Evolutionary conservation across 75 land plant species (phyloP).

Genomic region (Selaginella tamariscina): DNA sequence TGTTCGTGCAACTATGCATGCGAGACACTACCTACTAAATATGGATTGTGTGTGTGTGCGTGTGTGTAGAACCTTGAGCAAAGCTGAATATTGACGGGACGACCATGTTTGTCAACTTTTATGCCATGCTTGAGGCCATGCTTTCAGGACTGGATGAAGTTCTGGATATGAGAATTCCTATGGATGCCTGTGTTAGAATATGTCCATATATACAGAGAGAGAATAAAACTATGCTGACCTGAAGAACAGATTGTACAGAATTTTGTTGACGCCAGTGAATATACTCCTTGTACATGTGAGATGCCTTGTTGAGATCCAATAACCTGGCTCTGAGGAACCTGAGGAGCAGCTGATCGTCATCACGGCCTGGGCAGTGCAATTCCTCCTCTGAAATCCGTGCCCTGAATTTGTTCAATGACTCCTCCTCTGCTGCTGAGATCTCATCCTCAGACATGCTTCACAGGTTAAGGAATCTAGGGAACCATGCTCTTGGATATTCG

Average conservation of each 20-base stretch:
- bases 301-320: slow-evolving; percentile 32
- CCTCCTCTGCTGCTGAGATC: background rate
- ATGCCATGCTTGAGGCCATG: slow-evolving; percentile 35
- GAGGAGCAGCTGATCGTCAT: slow-evolving; percentile 22
- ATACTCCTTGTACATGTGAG: slow-evolving; percentile 33
- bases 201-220: background rate
- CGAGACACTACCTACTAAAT: too few species aligned
- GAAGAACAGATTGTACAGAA: background rate
- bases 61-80: background rate
- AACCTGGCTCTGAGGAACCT: slow-evolving; percentile 30
- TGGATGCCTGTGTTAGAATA: too few species aligned
- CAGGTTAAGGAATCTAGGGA: too few species aligned
- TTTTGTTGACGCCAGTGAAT: slow-evolving; percentile 28
- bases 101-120: slow-evolving; percentile 30
- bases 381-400: background rate
- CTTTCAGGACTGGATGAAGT: slow-evolving; percentile 20
- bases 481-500: too few species aligned
- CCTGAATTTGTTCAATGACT: background rate
- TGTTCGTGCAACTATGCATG: too few species aligned
- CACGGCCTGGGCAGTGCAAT: slow-evolving; percentile 9
- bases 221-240: background rate
- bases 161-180: slow-evolving; percentile 36
- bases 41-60: background rate
- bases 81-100: slow-evolving; percentile 29
- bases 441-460: too few species aligned